A percentile compares a stretch with the other conserved stretches of the same genome.
Conservation (phyloP, 805 yeast genomes). For the Kodamaea laetipori region DNA sequence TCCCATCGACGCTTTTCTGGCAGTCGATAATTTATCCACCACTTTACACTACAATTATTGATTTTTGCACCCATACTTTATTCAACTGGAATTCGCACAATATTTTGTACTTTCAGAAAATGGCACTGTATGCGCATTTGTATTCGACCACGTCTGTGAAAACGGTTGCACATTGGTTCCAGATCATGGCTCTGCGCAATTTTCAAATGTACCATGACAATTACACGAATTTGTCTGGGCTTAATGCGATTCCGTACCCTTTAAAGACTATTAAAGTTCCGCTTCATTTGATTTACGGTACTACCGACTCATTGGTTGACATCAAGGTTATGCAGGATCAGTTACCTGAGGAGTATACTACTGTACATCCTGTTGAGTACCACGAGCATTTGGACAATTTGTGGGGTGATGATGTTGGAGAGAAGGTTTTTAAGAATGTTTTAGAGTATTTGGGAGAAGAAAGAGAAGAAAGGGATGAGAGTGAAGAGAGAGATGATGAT, state of each 20-base stretch:
- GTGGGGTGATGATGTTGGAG: slow-evolving; percentile 74
- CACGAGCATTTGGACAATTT: slow-evolving; percentile 90
- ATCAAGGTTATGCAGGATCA: slow-evolving; percentile 71
- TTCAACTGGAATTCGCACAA: slow-evolving; percentile 81
- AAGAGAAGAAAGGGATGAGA: not conserved
- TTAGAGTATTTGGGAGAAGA: slow-evolving; percentile 18
- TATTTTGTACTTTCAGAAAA: slow-evolving; percentile 72
- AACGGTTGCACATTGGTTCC: slow-evolving; percentile 34
- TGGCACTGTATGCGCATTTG: slow-evolving; percentile 79
- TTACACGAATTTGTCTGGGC: slow-evolving; percentile 24
- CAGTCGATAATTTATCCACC: slow-evolving; percentile 75
- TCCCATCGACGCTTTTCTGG: slow-evolving; percentile 83
- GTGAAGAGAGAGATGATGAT: not conserved
- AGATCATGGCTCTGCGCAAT: slow-evolving; percentile 66
- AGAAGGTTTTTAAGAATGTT: slow-evolving; percentile 37
- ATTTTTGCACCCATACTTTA: slow-evolving; percentile 61
- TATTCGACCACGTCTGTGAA: slow-evolving; percentile 82
- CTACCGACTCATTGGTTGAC: slow-evolving; percentile 80
- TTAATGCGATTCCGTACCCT: slow-evolving; percentile 42
- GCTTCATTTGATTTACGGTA: slow-evolving; percentile 77
- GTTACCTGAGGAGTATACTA: slow-evolving; percentile 56
- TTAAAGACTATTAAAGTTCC: slow-evolving; percentile 55
- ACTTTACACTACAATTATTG: slow-evolving; percentile 70
- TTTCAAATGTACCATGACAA: slow-evolving; percentile 89
- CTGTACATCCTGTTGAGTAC: slow-evolving; percentile 56